Conservation (phyloP, 805 yeast genomes). For the Saccharomycopsis sp. region DNA sequence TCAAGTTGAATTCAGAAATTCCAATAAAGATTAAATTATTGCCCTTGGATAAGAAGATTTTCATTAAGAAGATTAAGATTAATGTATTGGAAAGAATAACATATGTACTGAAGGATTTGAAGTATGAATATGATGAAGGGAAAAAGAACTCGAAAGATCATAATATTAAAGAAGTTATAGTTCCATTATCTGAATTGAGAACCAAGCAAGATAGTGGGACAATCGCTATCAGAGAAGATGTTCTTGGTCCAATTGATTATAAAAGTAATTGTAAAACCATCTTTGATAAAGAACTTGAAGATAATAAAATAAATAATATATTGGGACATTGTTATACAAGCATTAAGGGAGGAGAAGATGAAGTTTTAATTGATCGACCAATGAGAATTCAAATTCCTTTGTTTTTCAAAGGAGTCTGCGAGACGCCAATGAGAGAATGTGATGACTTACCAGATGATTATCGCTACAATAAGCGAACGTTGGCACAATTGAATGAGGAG, state of each 20-base stretch:
- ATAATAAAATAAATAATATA: neutral
- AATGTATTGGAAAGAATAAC: slow-evolving; percentile 62
- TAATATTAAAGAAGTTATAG: slow-evolving; percentile 39
- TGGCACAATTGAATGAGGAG: slow-evolving; percentile 7
- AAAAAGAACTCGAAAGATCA: slow-evolving; percentile 21
- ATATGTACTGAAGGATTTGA: slow-evolving; percentile 49
- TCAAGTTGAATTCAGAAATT: slow-evolving; percentile 53
- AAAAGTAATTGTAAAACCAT: neutral
- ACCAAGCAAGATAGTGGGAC: slow-evolving; percentile 41
- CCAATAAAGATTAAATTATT: slow-evolving; percentile 58
- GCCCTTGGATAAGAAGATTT: slow-evolving; percentile 57
- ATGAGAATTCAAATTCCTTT: slow-evolving; percentile 13
- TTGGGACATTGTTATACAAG: slow-evolving; percentile 12
- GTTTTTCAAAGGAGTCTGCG: slow-evolving; percentile 20
- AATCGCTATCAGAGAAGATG: slow-evolving; percentile 51
- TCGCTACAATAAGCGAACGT: neutral
- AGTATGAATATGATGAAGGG: slow-evolving; percentile 48
- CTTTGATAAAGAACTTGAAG: neutral
- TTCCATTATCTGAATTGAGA: slow-evolving; percentile 57
- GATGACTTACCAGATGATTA: slow-evolving; percentile 18
- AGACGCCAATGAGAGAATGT: too few relatives aligned
- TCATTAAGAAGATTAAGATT: slow-evolving; percentile 55
- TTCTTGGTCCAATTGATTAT: neutral
- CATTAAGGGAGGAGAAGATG: slow-evolving; percentile 3
- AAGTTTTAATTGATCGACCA: slow-evolving; percentile 8